A percentile compares a stretch with the other conserved stretches of the same genome.
Evolutionary conservation across 352 stramenopile species (phyloP).

Genomic region (Globisporangium cylindrosporum): DNA sequence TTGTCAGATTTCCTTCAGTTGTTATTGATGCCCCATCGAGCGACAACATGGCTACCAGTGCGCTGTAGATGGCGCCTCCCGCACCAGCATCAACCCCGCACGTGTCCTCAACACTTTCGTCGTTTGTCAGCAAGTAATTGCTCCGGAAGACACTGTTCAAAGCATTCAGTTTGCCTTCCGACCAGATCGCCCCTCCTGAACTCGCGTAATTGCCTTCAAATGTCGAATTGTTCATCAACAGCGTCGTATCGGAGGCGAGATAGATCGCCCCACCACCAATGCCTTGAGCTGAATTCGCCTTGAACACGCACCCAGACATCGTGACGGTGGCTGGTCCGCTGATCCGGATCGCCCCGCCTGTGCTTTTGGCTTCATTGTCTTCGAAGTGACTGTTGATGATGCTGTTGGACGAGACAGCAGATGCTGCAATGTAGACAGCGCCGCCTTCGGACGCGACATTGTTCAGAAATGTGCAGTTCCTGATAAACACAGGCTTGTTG

Average conservation of each 20-base stretch:
- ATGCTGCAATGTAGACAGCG: slow-evolving; percentile 6
- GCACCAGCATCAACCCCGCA: neutral
- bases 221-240: neutral
- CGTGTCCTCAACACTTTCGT: neutral
- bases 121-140: slow-evolving; percentile 4
- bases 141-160: neutral
- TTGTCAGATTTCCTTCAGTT: neutral
- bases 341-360: slow-evolving; percentile 11
- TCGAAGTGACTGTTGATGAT: slow-evolving; percentile 16
- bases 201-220: slow-evolving; percentile 5
- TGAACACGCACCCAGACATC: slow-evolving; percentile 4
- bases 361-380: slow-evolving; percentile 15
- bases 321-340: neutral
- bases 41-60: neutral
- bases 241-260: neutral
- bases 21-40: neutral
- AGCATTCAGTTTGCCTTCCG: neutral
- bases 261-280: slow-evolving; percentile 5
- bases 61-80: slow-evolving; percentile 7
- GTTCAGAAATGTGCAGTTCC: slow-evolving; percentile 13
- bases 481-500: slow-evolving; percentile 9
- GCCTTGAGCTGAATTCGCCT: neutral
- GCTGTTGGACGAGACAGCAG: neutral
- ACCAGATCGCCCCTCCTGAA: slow-evolving; percentile 7
- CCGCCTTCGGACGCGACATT: slow-evolving; percentile 20